Evolutionary conservation across 169 alveolate genomes (phyloP).

Genomic region (Amoebophrya sp.): DNA sequence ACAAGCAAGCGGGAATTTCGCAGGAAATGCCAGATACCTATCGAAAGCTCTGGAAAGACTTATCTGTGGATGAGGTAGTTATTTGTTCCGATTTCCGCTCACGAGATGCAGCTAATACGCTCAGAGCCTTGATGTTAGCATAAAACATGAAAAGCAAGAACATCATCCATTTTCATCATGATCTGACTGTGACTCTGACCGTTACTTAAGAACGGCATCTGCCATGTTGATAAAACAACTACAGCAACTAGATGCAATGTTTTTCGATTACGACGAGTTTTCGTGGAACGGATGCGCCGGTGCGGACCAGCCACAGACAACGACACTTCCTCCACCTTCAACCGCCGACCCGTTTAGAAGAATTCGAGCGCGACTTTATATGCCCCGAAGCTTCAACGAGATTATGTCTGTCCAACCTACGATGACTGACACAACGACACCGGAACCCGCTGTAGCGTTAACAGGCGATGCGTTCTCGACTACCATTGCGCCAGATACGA

Average conservation of each 20-base stretch:
- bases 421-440: background rate
- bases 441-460: background rate
- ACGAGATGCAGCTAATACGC: too few species aligned
- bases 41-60: constrained; percentile 1
- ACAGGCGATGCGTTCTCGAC: background rate
- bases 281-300: constrained; percentile 11
- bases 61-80: background rate
- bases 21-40: background rate
- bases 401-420: background rate
- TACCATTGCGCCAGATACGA: background rate
- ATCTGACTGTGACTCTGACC: too few species aligned
- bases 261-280: constrained; percentile 11
- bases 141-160: too few species aligned
- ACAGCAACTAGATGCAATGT: background rate
- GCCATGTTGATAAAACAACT: too few species aligned
- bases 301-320: background rate
- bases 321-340: background rate
- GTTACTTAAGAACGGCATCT: too few species aligned
- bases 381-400: constrained; percentile 7
- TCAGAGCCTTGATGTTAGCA: too few species aligned
- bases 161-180: too few species aligned
- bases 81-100: too few species aligned
- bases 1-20: background rate
- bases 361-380: background rate
- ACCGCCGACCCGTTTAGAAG: background rate